Percentiles rank a stretch among this genome's conserved stretches.
phyloP scores from a whole-genome alignment of 2,329 filamentous ascomycete genomes.

The Aspergillus awamori region DNA sequence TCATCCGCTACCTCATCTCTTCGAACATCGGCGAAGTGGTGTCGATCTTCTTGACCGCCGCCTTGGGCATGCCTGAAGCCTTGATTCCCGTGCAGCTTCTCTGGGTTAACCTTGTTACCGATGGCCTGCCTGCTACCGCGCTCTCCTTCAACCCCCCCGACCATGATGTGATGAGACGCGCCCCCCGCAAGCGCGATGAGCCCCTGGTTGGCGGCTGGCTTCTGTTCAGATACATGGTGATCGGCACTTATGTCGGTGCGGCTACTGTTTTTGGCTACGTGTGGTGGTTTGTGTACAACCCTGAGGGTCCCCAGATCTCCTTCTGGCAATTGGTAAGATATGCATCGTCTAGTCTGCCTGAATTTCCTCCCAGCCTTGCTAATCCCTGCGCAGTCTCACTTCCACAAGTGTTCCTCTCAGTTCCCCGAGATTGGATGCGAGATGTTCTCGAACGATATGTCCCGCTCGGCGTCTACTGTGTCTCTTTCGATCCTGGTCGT shows the following conservation, averaged over 20 bases:
- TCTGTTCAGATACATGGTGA: constrained; percentile 96
- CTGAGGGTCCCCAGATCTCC: constrained; percentile 83
- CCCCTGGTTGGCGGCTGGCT: constrained; percentile 91
- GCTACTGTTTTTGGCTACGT: constrained; percentile 96
- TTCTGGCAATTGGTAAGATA: constrained; percentile 75
- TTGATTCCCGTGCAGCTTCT: constrained; percentile 95
- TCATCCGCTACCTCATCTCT: constrained; percentile 98
- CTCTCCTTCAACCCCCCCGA: constrained; percentile 98
- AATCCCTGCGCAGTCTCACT: constrained; percentile 63
- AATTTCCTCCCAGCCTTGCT: constrained; percentile 7
- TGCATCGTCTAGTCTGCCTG: constrained; percentile 12
- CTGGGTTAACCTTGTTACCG: constrained; percentile 98
- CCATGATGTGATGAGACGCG: constrained; percentile 93
- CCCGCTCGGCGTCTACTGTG: constrained; percentile 88
- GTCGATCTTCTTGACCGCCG: constrained; percentile 96
- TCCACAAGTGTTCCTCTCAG: constrained; percentile 85
- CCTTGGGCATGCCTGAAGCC: constrained; percentile 95
- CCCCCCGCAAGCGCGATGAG: constrained; percentile 89
- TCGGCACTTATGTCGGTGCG: constrained; percentile 90
- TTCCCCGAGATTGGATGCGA: constrained; percentile 89
- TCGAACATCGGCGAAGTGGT: constrained; percentile 99
- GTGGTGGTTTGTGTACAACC: constrained; percentile 99
- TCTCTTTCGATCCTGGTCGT: constrained; percentile 90
- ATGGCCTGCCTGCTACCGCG: constrained; percentile 93
- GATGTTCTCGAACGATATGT: constrained; percentile 85